A percentile compares a stretch with the other conserved stretches of the same genome.
phyloP scores from a whole-genome alignment of 805 yeast species.

The Yarrowia divulgata region DNA sequence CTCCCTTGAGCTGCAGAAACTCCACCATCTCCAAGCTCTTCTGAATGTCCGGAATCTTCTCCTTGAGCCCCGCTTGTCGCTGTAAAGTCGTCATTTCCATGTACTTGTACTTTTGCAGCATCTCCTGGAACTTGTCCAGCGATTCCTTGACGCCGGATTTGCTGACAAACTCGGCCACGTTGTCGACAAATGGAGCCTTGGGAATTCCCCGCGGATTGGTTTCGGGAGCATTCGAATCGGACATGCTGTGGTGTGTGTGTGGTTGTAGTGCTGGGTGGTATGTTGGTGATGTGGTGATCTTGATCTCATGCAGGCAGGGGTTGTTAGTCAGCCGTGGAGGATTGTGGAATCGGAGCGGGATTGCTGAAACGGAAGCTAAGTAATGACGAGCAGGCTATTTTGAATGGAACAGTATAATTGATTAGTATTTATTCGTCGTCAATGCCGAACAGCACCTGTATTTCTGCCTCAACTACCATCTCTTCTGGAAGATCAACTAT shows the following conservation, averaged over 20 bases:
- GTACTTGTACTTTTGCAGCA: slow-evolving; percentile 86
- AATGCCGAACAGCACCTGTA: too few relatives aligned
- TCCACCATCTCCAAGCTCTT: slow-evolving; percentile 80
- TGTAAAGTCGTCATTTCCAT: slow-evolving; percentile 63
- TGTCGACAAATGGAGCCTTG: slow-evolving; percentile 90
- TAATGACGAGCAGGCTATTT: too few relatives aligned
- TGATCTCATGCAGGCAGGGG: neutral
- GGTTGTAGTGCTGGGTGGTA: too few relatives aligned
- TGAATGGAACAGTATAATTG: too few relatives aligned
- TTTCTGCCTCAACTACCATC: too few relatives aligned
- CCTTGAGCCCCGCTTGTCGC: slow-evolving; percentile 57
- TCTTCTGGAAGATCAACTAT: too few relatives aligned
- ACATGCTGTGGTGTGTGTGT: neutral
- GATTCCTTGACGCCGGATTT: slow-evolving; percentile 73
- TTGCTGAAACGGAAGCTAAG: too few relatives aligned
- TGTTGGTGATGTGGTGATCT: neutral
- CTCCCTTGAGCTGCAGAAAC: slow-evolving; percentile 60
- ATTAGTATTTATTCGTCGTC: too few relatives aligned
- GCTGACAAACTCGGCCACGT: slow-evolving; percentile 73
- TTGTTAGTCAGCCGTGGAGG: too few relatives aligned
- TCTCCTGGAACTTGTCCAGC: slow-evolving; percentile 79
- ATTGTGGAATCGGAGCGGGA: too few relatives aligned
- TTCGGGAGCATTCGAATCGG: neutral
- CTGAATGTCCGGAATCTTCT: slow-evolving; percentile 89
- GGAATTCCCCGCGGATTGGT: slow-evolving; percentile 94